Evolutionary conservation across 139 green algal genomes (phyloP), one percentile per base, ranked within the genome.

Genomic region (Trebouxia sp.): DNA sequence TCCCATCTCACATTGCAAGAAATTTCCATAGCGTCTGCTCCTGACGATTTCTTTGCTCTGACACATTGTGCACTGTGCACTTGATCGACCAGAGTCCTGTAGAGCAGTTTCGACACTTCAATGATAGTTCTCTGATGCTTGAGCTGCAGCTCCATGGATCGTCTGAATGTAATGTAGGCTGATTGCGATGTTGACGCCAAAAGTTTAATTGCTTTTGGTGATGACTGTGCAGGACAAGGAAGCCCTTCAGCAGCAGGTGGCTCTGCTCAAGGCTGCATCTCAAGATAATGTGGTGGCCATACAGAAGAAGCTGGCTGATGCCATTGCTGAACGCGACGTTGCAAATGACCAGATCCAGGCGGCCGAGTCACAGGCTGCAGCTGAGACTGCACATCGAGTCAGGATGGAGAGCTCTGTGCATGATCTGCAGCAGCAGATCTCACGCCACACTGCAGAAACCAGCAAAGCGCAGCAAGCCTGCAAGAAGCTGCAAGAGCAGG

Each of bases 401-500:
- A 72, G 62, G 62, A 17, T 72, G 32, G 62, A 72, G 62, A 35
- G 62, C n/a, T 72, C 62, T 26, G 62, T 35, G 26, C 62, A 72
- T 24, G 62, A 72, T 45, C 14, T 72, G 62, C 62, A 72, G 35
- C 62, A 72, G 62, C 62, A 72, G 30, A 32, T 72, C 32, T 72
- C 62, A 43, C 62, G 62, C 35, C 62, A 72, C 32, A 72, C 62
- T 43, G 35, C 62, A 28, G 62, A 72, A 35, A 35, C 62, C 12
- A 35, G n/a, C 35, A 72, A 72, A 30, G 30, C 62, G 32, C 62
- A 72, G n/a, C 62, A 72, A 3, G 32, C 32, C 20, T 72, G 62
- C 62, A 72, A 72, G 62, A 43, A 72, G 62, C 62, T 72, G 62
- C 62, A 72, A 22, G 62, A 72, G 35, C 62, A 72, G 62, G 62